Conservation (phyloP, 2,329 filamentous ascomycete species). For the Alternaria panax region DNA sequence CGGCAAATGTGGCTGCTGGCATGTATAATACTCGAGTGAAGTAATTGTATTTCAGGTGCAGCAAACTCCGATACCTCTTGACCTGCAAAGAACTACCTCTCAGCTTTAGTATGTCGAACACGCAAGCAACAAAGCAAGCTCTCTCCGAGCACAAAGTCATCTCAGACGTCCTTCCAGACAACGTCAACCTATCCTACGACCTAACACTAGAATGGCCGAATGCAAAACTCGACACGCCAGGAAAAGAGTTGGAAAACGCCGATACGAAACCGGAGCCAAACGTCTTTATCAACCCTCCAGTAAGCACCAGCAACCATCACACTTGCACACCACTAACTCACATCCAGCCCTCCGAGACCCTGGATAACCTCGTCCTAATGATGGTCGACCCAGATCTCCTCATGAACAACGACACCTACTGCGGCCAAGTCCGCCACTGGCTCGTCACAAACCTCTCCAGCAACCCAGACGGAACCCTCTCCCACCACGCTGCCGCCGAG, state of each 20-base stretch:
- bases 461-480: conserved; percentile 16
- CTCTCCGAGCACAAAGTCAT: conserved; percentile 25
- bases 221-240: conserved; percentile 20
- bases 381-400: conserved; percentile 34
- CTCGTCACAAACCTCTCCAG: conserved; percentile 27
- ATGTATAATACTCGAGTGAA: neutral
- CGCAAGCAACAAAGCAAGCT: conserved; percentile 13
- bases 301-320: neutral
- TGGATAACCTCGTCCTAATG: conserved; percentile 27
- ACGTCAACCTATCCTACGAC: conserved; percentile 17
- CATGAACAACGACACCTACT: conserved; percentile 30
- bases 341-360: conserved; percentile 16
- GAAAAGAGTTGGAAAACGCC: conserved; percentile 21
- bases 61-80: neutral
- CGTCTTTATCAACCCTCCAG: conserved; percentile 19
- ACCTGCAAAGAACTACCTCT: no score
- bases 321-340: neutral
- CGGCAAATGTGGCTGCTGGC: neutral
- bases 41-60: neutral
- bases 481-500: conserved; percentile 5
- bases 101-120: conserved; percentile 7
- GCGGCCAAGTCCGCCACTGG: conserved; percentile 36
- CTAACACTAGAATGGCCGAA: conserved; percentile 25
- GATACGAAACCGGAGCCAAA: conserved; percentile 29
- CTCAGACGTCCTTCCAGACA: conserved; percentile 24